Conservation (phyloP, 352 stramenopile genomes). For the Plasmopara halstedii region DNA sequence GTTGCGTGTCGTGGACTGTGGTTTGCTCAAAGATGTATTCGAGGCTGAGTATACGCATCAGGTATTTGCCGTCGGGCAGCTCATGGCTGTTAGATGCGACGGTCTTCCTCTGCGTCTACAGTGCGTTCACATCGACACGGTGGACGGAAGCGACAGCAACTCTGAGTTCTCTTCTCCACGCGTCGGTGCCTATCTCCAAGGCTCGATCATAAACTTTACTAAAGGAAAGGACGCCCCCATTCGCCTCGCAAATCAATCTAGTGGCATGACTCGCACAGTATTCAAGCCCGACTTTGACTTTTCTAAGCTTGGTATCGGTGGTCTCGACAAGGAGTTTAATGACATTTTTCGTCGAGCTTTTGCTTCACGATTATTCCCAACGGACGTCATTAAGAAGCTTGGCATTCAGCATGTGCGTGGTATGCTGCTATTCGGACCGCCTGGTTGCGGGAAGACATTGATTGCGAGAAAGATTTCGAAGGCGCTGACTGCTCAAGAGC, state of each 20-base stretch:
- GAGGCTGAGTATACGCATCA: slow-evolving; percentile 68
- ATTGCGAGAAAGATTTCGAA: slow-evolving; percentile 97
- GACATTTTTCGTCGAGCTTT: slow-evolving; percentile 99
- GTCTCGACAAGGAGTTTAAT: slow-evolving; percentile 98
- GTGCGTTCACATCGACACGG: slow-evolving; percentile 44
- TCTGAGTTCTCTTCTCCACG: slow-evolving; percentile 21
- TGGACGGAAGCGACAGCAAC: slow-evolving; percentile 32
- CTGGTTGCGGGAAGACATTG: slow-evolving; percentile 94
- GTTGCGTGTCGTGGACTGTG: slow-evolving; percentile 65
- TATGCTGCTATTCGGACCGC: slow-evolving; percentile 82
- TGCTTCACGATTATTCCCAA: slow-evolving; percentile 95
- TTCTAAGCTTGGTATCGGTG: slow-evolving; percentile 97
- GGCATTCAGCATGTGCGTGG: slow-evolving; percentile 98
- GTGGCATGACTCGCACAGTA: slow-evolving; percentile 65
- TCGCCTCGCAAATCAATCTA: slow-evolving; percentile 73
- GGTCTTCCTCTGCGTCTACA: slow-evolving; percentile 60
- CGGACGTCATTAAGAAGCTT: slow-evolving; percentile 94
- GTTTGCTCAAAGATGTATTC: slow-evolving; percentile 54
- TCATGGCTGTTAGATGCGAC: slow-evolving; percentile 58
- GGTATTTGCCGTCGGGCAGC: slow-evolving; percentile 64
- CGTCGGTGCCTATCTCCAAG: slow-evolving; percentile 49
- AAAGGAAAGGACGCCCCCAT: slow-evolving; percentile 72
- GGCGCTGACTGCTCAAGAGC: slow-evolving; percentile 93
- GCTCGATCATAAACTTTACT: slow-evolving; percentile 68
- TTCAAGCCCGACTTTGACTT: slow-evolving; percentile 98